Percentiles rank a stretch among this genome's conserved stretches.
phyloP scores from a whole-genome alignment of 768 basidiomycete genomes.

The Kwoniella mangroviensis region DNA sequence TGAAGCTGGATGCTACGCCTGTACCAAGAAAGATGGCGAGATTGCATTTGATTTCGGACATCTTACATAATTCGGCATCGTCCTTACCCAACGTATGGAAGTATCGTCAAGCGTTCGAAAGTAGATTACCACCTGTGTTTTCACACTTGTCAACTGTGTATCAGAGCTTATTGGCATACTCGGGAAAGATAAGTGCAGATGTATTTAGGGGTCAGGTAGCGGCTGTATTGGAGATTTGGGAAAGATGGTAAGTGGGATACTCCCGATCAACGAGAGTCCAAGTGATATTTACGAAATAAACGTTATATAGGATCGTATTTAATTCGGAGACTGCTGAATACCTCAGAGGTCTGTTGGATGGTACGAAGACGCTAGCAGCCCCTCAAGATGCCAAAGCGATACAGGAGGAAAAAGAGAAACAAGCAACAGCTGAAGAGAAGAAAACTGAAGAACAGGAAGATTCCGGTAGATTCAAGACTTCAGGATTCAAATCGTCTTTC shows the following conservation, averaged over 20 bases:
- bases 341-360: conserved; percentile 73
- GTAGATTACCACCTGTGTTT: conserved; percentile 87
- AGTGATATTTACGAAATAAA: neutral
- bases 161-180: conserved; percentile 73
- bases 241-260: conserved; percentile 69
- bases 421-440: neutral
- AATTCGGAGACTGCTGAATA: conserved; percentile 79
- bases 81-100: conserved; percentile 96
- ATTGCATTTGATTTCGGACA: conserved; percentile 93
- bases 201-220: conserved; percentile 93
- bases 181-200: conserved; percentile 93
- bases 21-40: conserved; percentile 97
- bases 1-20: conserved; percentile 87
- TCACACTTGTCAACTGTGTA: conserved; percentile 94
- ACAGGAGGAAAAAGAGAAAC: neutral
- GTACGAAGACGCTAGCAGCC: conserved; percentile 34
- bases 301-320: conserved; percentile 74
- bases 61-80: conserved; percentile 94
- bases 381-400: conserved; percentile 6
- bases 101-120: conserved; percentile 92
- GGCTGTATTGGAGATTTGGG: conserved; percentile 91
- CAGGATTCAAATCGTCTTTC: conserved; percentile 56
- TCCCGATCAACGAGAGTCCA: neutral
- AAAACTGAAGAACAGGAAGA: conserved; percentile 5
- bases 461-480: conserved; percentile 51